Evolutionary conservation across 805 yeast species (phyloP).

Genomic region (Candida stauntonica): DNA sequence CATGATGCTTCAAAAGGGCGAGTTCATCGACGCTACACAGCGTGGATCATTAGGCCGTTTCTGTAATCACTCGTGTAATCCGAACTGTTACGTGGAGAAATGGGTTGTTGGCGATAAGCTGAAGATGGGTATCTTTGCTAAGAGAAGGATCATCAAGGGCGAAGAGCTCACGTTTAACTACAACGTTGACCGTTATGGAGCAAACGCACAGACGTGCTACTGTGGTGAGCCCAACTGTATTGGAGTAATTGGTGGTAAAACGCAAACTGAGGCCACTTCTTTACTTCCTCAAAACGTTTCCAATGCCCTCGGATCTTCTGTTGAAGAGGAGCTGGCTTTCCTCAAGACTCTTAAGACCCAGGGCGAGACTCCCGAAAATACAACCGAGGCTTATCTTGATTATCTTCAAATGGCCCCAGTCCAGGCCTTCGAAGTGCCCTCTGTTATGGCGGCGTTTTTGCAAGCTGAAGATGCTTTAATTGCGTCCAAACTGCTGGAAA

Average conservation of each 20-base stretch:
- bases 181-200: slow-evolving; percentile 95
- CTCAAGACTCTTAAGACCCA: slow-evolving; percentile 51
- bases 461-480: slow-evolving; percentile 69
- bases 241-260: slow-evolving; percentile 93
- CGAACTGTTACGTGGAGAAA: slow-evolving; percentile 92
- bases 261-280: slow-evolving; percentile 89
- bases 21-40: slow-evolving; percentile 90
- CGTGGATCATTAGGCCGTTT: slow-evolving; percentile 88
- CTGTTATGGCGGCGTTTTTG: slow-evolving; percentile 75
- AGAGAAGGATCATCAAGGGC: slow-evolving; percentile 62
- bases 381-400: slow-evolving; percentile 62
- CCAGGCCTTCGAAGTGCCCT: slow-evolving; percentile 56
- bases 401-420: slow-evolving; percentile 51
- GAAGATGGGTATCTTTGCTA: slow-evolving; percentile 93
- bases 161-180: slow-evolving; percentile 84
- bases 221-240: slow-evolving; percentile 92
- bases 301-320: slow-evolving; percentile 78
- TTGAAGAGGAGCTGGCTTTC: slow-evolving; percentile 68
- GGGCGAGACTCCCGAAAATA: slow-evolving; percentile 47
- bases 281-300: slow-evolving; percentile 77
- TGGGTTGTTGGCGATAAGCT: slow-evolving; percentile 93
- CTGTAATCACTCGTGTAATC: slow-evolving; percentile 92
- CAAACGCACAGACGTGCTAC: slow-evolving; percentile 88
- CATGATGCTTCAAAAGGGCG: slow-evolving; percentile 92
- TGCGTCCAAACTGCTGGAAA: slow-evolving; percentile 58